Percentiles rank a stretch among this genome's conserved stretches.
Conservation (phyloP, 495 filamentous ascomycete species). For the Alectoria sarmentosa region DNA sequence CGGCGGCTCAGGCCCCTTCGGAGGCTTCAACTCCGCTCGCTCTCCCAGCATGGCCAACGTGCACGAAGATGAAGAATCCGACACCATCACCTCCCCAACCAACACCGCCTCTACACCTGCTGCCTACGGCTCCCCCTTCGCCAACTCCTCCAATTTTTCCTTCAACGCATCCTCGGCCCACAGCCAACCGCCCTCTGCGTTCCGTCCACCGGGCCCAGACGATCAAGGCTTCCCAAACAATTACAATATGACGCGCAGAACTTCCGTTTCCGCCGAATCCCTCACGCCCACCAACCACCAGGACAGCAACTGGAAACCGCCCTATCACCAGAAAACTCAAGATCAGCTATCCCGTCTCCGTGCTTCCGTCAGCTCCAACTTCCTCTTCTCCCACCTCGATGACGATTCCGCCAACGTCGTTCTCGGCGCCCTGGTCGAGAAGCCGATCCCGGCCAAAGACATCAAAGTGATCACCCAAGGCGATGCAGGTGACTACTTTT, state of each 20-base stretch:
- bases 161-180: conserved; percentile 12
- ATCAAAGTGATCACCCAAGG: conserved; percentile 97
- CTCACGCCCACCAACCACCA: conserved; percentile 78
- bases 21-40: conserved; percentile 31
- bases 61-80: conserved; percentile 56
- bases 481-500: conserved; percentile 95
- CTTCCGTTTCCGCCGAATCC: conserved; percentile 94
- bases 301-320: conserved; percentile 86
- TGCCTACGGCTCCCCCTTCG: conserved; percentile 17
- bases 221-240: conserved; percentile 78
- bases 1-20: conserved; percentile 51
- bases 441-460: conserved; percentile 87
- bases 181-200: conserved; percentile 17
- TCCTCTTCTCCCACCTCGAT: conserved; percentile 89
- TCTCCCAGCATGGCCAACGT: conserved; percentile 44
- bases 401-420: conserved; percentile 85
- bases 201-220: conserved; percentile 29
- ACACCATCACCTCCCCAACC: conserved; percentile 53
- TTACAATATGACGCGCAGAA: conserved; percentile 88
- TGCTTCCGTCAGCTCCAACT: conserved; percentile 78
- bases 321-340: conserved; percentile 68
- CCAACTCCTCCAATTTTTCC: conserved; percentile 22
- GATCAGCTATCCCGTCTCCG: conserved; percentile 77
- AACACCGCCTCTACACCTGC: conserved; percentile 42
- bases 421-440: conserved; percentile 86